Base-by-base conservation (phyloP, 495 filamentous ascomycete species). In the Thozetella sp. region DNA sequence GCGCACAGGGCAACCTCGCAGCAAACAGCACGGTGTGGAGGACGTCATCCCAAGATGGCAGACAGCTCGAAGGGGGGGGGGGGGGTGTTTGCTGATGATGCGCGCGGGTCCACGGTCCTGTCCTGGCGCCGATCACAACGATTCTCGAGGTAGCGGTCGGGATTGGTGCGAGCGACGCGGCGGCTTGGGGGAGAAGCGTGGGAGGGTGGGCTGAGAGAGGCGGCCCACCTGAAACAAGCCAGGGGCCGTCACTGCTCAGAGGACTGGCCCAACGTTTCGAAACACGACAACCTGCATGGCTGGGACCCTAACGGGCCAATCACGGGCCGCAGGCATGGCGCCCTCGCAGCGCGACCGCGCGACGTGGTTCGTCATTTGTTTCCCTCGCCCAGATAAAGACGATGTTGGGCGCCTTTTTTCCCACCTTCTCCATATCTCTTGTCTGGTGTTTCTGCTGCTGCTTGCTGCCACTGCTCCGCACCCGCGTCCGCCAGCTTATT, bases 311-410 rank as follows among this genome's bases (percentile, higher is more conserved):
- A 48, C 43, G 43, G 43, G n/a, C 43, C 43, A 48, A 48, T 48
- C 43, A 20, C 9, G 3, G 43, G 3, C n/a, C 10, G 43, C 43
- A 4, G 9, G 4, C 4, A 11, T 48, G 9, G 12, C n/a, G 9
- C 20, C n/a, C 43, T 9, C 20, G 43, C 43, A 48, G 43, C 4
- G 9, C 43, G 43, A 48, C 43, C 11, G 43, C 43, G 43, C 43
- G 43, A 48, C 20, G 11, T n/a, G 4, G 43, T 48, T 48, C 43
- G 43, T 48, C 43, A 48, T 48, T 20, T 48, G 43, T 48, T 48
- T 48, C 43, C n/a, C n/a, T 48, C 43, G n/a, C n/a, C 43, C 43
- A 48, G 43, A 48, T 48, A 48, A 48, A 48, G 43, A 48, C n/a
- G 9, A 48, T 13, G 43, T 20, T 20, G 43, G 43, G 43, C n/a